Evolutionary conservation across 2,329 filamentous ascomycete genomes (phyloP).

Genomic region (Coniochaeta sp.): DNA sequence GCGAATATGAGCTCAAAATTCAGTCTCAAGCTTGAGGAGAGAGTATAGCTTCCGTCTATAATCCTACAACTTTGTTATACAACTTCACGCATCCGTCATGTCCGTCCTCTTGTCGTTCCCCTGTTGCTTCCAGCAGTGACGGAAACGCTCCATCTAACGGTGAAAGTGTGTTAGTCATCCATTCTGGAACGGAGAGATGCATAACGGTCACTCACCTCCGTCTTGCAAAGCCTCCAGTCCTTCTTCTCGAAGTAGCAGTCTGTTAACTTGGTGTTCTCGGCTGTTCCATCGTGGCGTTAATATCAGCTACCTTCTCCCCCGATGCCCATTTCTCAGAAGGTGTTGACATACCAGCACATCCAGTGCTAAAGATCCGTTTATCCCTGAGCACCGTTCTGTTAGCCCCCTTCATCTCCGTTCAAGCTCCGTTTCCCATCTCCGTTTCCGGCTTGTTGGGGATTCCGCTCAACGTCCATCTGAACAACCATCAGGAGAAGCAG

Average conservation of each 20-base stretch:
- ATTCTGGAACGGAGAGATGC: neutral
- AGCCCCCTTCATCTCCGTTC: slow-evolving; percentile 3
- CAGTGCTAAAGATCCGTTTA: slow-evolving; percentile 94
- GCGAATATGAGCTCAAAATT: neutral
- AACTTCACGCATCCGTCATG: slow-evolving; percentile 50
- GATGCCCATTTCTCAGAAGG: neutral
- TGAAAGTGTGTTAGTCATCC: slow-evolving; percentile 6
- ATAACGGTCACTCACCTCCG: slow-evolving; percentile 58
- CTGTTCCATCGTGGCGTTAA: slow-evolving; percentile 43
- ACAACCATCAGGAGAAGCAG: neutral
- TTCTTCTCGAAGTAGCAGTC: slow-evolving; percentile 96
- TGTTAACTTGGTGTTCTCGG: slow-evolving; percentile 83
- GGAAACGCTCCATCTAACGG: slow-evolving; percentile 78
- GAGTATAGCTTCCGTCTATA: neutral
- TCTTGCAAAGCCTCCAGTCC: slow-evolving; percentile 85
- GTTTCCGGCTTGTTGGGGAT: neutral
- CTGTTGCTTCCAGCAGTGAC: slow-evolving; percentile 83
- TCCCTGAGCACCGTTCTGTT: slow-evolving; percentile 59
- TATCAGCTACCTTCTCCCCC: neutral
- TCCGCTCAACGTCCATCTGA: neutral
- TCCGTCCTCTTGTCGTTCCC: slow-evolving; percentile 79
- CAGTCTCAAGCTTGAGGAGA: neutral
- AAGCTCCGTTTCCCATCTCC: neutral
- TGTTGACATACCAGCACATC: slow-evolving; percentile 65
- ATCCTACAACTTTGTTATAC: neutral